Base-by-base conservation (phyloP, 2,329 filamentous ascomycete genomes). In the Colletotrichum orbiculare region DNA sequence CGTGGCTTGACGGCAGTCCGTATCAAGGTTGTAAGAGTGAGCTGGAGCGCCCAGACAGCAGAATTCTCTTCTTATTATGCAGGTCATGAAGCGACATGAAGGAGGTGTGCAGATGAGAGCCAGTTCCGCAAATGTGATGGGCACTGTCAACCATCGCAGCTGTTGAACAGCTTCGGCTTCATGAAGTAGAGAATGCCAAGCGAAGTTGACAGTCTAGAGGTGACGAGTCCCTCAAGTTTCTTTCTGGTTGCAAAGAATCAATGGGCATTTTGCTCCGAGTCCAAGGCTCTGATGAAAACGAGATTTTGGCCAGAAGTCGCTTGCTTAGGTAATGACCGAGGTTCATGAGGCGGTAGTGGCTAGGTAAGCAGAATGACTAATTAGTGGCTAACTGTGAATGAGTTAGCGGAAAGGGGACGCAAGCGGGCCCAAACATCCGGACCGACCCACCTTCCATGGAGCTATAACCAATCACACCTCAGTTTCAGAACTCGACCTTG, bases 401-500 rank as follows among this genome's bases (percentile, higher is more conserved):
- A 13, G 46, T 63, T 62, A 49, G 58, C 58, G 58, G 34, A 33
- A 35, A 45, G 34, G 34, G 48, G 47, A 34, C 17, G 46, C 45
- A 33, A 38, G 50, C 35, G 50, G 62, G 45, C n/a, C 62, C 52
- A 52, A 15, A 47, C 11, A 52, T 38, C 37, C 33, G 57, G 35
- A 34, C 8, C 34, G 41, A 10, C 17, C 58, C 61, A 50, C 58
- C 53, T 8, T n/a, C 15, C 8, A 5, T 12, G 43, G 13, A 57
- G 58, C 63, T 63, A 42, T 17, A 4, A 1, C 63, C 63, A 66
- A 66, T 66, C 46, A 62, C 1, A 38, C 5, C 2, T 10, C 17
- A 9, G 58, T 66, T 66, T 63, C 58, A 66, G 52, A 63, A 49
- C 52, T 65, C 38, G 52, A 63, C 63, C 58, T 66, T 39, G 53